Conservation (phyloP, 768 basidiomycete genomes). For the Lentinus tigrinus region DNA sequence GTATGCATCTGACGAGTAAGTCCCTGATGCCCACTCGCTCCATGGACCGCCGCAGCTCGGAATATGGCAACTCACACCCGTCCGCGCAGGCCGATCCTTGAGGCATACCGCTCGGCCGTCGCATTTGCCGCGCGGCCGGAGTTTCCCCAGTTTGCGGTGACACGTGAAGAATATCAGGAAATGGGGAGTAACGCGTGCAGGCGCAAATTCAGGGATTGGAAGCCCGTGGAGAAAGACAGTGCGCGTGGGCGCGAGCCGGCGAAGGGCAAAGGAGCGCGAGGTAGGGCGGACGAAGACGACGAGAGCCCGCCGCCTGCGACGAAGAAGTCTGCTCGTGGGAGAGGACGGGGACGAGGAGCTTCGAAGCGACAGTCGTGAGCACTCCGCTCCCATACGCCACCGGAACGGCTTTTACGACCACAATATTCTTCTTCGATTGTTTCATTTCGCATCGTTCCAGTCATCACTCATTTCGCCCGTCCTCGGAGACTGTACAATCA, state of each 20-base stretch:
- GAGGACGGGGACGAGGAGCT: conserved; percentile 15
- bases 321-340: conserved; percentile 19
- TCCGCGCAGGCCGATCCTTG: conserved; percentile 56
- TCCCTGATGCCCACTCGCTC: conserved; percentile 14
- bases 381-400: background rate
- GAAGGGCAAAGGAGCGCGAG: background rate
- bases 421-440: background rate
- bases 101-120: conserved; percentile 61
- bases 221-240: conserved; percentile 26
- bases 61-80: conserved; percentile 8
- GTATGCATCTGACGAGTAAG: conserved; percentile 74
- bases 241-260: conserved; percentile 8
- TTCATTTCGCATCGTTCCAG: background rate
- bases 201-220: conserved; percentile 72
- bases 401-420: background rate
- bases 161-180: conserved; percentile 83
- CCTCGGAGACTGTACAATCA: background rate
- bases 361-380: conserved; percentile 15
- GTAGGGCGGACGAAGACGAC: conserved; percentile 10
- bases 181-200: conserved; percentile 73
- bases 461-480: background rate
- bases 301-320: conserved; percentile 11
- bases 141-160: conserved; percentile 57
- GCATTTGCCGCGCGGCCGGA: conserved; percentile 53
- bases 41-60: background rate